Evolutionary conservation across 441 rosid genomes (phyloP).

Genomic region (Adansonia rubrostipa): DNA sequence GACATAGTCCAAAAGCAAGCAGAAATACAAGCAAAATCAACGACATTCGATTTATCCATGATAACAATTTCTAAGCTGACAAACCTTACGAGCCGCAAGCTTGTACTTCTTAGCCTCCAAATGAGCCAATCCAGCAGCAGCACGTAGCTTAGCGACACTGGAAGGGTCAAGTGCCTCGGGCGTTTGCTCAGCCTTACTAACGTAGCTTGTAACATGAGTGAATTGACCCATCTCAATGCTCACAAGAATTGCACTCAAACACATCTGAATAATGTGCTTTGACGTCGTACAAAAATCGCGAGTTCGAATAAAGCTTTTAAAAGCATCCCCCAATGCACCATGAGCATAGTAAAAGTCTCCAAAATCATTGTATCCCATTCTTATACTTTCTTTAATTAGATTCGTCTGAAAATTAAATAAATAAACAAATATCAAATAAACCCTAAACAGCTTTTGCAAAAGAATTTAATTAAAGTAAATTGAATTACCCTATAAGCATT

Average conservation of each 20-base stretch:
- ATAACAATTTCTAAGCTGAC: slow-evolving; percentile 20
- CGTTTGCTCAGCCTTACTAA: slow-evolving; percentile 89
- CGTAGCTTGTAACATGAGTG: slow-evolving; percentile 85
- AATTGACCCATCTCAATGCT: slow-evolving; percentile 98
- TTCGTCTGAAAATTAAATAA: slow-evolving; percentile 63
- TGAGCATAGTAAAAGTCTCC: slow-evolving; percentile 94
- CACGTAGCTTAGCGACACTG: slow-evolving; percentile 70
- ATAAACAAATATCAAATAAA: not conserved
- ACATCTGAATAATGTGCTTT: slow-evolving; percentile 92
- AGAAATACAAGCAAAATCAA: not conserved
- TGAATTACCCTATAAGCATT: slow-evolving; percentile 81
- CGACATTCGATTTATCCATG: not conserved
- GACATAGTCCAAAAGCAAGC: not conserved
- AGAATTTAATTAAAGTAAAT: not conserved
- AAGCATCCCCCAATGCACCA: slow-evolving; percentile 83
- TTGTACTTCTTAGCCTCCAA: slow-evolving; percentile 86
- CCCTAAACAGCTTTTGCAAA: not conserved
- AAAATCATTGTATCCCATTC: slow-evolving; percentile 99
- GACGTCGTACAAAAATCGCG: slow-evolving; percentile 97
- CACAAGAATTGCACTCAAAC: slow-evolving; percentile 88
- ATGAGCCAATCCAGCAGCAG: slow-evolving; percentile 95
- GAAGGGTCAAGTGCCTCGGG: slow-evolving; percentile 68
- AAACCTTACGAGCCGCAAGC: slow-evolving; percentile 97
- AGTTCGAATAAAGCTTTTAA: slow-evolving; percentile 82
- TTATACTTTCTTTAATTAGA: slow-evolving; percentile 94